Evolutionary conservation across 1,284 basidiomycete species (phyloP).

Genomic region (Erythrobasidium hasegawianum): DNA sequence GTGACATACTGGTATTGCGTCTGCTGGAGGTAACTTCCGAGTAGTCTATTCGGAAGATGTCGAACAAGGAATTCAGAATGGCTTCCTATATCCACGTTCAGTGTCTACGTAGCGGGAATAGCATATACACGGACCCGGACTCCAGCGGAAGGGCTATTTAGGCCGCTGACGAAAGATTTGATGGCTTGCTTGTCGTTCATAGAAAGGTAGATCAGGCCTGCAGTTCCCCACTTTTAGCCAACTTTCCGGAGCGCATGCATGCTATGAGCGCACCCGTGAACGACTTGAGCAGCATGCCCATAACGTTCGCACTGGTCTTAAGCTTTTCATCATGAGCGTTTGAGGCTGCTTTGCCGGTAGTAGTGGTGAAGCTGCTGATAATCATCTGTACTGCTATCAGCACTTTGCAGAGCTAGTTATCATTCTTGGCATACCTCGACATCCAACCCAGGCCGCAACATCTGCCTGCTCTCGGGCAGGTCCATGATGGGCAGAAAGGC

Average conservation of each 20-base stretch:
- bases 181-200: constrained; percentile 83
- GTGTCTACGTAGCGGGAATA: neutral
- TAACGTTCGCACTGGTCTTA: constrained; percentile 68
- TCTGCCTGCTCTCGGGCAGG: constrained; percentile 75
- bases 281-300: constrained; percentile 77
- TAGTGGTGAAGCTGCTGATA: constrained; percentile 81
- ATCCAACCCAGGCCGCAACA: constrained; percentile 77
- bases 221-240: too few species aligned
- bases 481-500: constrained; percentile 82
- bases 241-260: too few species aligned
- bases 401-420: too few species aligned
- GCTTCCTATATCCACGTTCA: constrained; percentile 62
- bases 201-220: constrained; percentile 90
- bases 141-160: constrained; percentile 81
- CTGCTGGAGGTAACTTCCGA: constrained; percentile 52
- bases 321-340: constrained; percentile 54
- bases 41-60: constrained; percentile 83
- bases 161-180: constrained; percentile 73
- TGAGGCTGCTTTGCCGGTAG: constrained; percentile 63
- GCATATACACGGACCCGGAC: constrained; percentile 62
- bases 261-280: constrained; percentile 93
- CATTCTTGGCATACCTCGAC: constrained; percentile 74
- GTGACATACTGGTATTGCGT: constrained; percentile 64
- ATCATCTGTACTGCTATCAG: constrained; percentile 60
- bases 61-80: constrained; percentile 88